Evolutionary conservation across 2,329 filamentous ascomycete species (phyloP).

Genomic region (Sporothrix mexicana): DNA sequence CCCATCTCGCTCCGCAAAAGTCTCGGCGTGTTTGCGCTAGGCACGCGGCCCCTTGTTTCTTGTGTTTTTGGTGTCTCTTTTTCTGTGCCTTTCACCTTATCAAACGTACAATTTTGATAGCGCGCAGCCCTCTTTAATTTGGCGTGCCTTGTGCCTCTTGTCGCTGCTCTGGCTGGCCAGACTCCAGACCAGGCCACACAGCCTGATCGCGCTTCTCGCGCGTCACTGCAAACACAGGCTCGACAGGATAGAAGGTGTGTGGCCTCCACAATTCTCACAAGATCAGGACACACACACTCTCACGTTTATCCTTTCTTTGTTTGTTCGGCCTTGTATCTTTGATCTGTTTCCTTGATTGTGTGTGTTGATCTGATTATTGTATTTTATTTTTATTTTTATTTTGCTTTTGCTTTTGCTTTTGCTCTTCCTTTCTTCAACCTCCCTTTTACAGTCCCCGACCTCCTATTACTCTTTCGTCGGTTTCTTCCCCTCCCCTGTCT

Average conservation of each 20-base stretch:
- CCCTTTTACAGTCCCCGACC: constrained; percentile 11
- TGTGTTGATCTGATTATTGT: neutral
- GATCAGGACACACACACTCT: neutral
- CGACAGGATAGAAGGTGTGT: constrained; percentile 22
- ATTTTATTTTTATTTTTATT: neutral
- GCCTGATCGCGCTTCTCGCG: constrained; percentile 38
- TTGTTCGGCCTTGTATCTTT: neutral
- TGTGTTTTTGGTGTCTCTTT: no score
- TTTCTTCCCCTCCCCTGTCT: neutral
- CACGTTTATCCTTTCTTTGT: no score
- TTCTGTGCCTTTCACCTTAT: constrained; percentile 30
- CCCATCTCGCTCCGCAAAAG: constrained; percentile 29
- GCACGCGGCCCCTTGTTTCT: constrained; percentile 8
- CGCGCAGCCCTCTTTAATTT: neutral
- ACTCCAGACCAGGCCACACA: neutral
- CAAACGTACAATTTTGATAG: constrained; percentile 30
- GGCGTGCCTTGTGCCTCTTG: no score
- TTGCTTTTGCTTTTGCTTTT: neutral
- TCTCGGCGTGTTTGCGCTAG: constrained; percentile 29
- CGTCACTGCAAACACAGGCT: constrained; percentile 27
- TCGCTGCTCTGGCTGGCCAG: neutral
- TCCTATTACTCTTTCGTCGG: neutral
- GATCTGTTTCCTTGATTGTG: neutral
- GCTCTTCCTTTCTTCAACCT: neutral
- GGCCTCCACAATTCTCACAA: neutral